A percentile compares a stretch with the other conserved stretches of the same genome.
These are phyloP conservation scores for Hanseniaspora gamundiae DNA, from an alignment of 1,139 yeast species.

Conservation along the genomic window DNA sequence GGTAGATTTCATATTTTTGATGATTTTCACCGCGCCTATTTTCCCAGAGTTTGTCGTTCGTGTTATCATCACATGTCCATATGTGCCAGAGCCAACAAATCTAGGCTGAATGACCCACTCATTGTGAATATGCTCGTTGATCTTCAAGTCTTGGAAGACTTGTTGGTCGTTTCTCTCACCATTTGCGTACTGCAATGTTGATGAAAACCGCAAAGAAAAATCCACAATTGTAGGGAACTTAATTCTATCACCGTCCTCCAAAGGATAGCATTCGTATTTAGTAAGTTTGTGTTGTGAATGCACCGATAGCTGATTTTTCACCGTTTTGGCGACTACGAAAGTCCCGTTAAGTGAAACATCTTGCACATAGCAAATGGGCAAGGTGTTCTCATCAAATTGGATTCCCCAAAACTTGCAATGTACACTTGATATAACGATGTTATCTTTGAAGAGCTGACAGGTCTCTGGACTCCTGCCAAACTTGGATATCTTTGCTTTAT, in stretches of 20 bases:
- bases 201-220: slow-evolving; percentile 18
- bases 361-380: slow-evolving; percentile 40
- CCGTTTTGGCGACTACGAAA: slow-evolving; percentile 28
- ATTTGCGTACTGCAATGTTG: slow-evolving; percentile 10
- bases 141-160: neutral
- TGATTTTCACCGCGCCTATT: neutral
- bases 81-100: slow-evolving; percentile 46
- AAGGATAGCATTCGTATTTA: slow-evolving; percentile 26
- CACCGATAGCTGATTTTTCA: neutral
- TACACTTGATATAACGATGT: slow-evolving; percentile 29
- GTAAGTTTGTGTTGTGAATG: slow-evolving; percentile 17
- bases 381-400: slow-evolving; percentile 36
- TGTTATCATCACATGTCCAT: slow-evolving; percentile 37
- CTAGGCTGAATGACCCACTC: slow-evolving; percentile 35
- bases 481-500: slow-evolving; percentile 14
- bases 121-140: slow-evolving; percentile 6
- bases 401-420: slow-evolving; percentile 41
- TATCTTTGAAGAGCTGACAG: slow-evolving; percentile 21
- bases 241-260: slow-evolving; percentile 35
- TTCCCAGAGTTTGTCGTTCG: neutral
- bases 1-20: neutral
- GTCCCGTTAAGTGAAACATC: slow-evolving; percentile 48
- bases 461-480: slow-evolving; percentile 26
- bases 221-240: slow-evolving; percentile 27
- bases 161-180: neutral